Base-by-base conservation (phyloP, 2,329 filamentous ascomycete species). In the Berkeleyomyces rouxiae region DNA sequence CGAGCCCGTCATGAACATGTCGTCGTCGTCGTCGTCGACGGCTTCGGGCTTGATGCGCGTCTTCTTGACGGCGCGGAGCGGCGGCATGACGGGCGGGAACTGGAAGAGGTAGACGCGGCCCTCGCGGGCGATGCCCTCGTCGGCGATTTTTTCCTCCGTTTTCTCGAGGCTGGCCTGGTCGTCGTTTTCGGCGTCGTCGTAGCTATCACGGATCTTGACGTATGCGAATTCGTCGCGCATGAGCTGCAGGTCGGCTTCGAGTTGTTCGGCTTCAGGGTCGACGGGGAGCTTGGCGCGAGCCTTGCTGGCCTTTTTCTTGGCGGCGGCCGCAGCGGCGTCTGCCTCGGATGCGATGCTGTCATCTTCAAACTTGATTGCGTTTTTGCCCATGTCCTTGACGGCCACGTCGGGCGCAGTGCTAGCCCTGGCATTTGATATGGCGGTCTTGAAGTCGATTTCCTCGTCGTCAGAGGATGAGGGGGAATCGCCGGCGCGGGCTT, bases 61-160 rank as follows among this genome's bases (percentile, higher is more conserved):
- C 33, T 42, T 64, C 65, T 70, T 73, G 39, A 65, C 49, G 36
- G 58, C 58, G 3, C 60, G 65, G n/a, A 85, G 72, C 0, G 80
- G 78, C 6, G 83, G 82, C 9, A 85, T 75, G 3, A 84, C 73
- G 4, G 82, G 82, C 47, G 83, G 83, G 67, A 86, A 80, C 67
- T 85, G 83, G 72, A 85, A 85, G 59, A 86, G 74, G 66, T 84
- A 85, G 61, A 85, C 70, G 44, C 80, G 77, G 31, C 82, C 82
- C 55, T 83, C 80, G 47, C 62, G 62, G 31, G 40, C 53, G 36
- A 65, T 57, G 16, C 55, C 65, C 23, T 63, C 58, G 7, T 59
- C 49, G 7, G 61, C 59, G 16, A 65, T 66, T 37, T 67, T 67
- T 31, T 64, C 63, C 40, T 65, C 58, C 23, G 2, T 23, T 23